Percentiles rank a stretch among this genome's conserved stretches.
Evolutionary conservation across 495 filamentous ascomycete species (phyloP).

Genomic region (Penicillium verhagenii): DNA sequence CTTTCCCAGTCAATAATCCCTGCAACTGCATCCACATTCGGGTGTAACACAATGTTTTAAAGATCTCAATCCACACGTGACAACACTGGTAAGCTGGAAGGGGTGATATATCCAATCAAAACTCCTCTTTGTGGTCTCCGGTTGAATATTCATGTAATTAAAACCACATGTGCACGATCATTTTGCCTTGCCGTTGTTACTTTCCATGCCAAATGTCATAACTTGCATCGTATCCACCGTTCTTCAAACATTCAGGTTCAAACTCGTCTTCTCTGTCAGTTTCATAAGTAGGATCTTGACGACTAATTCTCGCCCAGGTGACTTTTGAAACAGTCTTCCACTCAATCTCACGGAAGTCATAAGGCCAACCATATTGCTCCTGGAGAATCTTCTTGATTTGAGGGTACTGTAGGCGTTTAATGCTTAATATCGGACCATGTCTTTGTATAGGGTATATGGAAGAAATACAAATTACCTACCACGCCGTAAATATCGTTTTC

Average conservation of each 20-base stretch:
- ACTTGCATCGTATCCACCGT: neutral
- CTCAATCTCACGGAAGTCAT: neutral
- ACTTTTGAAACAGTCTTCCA: neutral
- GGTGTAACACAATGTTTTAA: too few species aligned
- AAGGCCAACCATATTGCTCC: neutral
- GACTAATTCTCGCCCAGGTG: neutral
- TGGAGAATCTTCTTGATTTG: constrained; percentile 1
- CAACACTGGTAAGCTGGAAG: too few species aligned
- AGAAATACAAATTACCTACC: neutral
- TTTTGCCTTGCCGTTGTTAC: neutral
- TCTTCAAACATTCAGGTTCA: neutral
- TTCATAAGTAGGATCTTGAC: neutral
- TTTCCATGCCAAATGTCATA: neutral
- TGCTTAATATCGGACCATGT: neutral
- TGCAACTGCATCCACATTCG: too few species aligned
- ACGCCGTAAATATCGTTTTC: neutral
- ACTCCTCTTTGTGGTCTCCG: too few species aligned
- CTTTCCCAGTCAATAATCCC: too few species aligned
- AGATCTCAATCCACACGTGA: too few species aligned
- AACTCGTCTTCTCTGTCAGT: neutral
- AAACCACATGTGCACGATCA: neutral
- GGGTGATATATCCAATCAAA: too few species aligned
- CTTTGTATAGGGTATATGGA: neutral
- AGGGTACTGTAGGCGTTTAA: neutral
- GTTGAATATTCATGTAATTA: neutral